Percentiles rank a stretch among this genome's conserved stretches.
These are phyloP conservation scores for Cystobasidiaceae sp. DNA, from an alignment of 1,284 basidiomycete genomes.

Conservation along the genomic window DNA sequence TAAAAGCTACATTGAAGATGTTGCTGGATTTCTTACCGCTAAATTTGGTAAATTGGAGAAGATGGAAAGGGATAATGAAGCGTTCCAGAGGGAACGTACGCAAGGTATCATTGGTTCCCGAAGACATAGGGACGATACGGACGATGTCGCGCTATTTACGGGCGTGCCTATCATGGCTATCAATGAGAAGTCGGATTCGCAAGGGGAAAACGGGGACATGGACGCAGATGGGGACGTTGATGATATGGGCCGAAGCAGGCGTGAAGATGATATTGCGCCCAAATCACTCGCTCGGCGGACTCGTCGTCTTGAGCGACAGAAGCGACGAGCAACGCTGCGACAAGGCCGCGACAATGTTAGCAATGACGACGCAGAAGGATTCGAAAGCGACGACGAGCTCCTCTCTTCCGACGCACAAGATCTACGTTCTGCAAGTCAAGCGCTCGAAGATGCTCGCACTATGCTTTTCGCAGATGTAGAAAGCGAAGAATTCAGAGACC, in stretches of 20 bases:
- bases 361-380: conserved; percentile 66
- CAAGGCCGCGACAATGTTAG: conserved; percentile 48
- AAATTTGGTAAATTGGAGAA: conserved; percentile 83
- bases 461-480: conserved; percentile 70
- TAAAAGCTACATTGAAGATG: conserved; percentile 76
- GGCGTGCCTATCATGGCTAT: conserved; percentile 51
- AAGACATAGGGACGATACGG: conserved; percentile 66
- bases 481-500: conserved; percentile 77
- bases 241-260: conserved; percentile 54
- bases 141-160: conserved; percentile 71
- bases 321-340: conserved; percentile 49
- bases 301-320: conserved; percentile 54
- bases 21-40: conserved; percentile 83
- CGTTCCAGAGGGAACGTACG: conserved; percentile 64
- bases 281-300: conserved; percentile 38
- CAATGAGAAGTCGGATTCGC: conserved; percentile 28
- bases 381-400: conserved; percentile 75
- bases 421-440: conserved; percentile 60
- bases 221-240: conserved; percentile 51
- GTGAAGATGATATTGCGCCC: conserved; percentile 30
- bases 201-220: conserved; percentile 46
- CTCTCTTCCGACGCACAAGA: conserved; percentile 62
- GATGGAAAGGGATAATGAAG: conserved; percentile 73
- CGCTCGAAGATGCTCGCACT: conserved; percentile 55
- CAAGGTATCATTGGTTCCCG: conserved; percentile 63